Base-by-base conservation (phyloP, 805 yeast species). In the Kazachstania africana region DNA sequence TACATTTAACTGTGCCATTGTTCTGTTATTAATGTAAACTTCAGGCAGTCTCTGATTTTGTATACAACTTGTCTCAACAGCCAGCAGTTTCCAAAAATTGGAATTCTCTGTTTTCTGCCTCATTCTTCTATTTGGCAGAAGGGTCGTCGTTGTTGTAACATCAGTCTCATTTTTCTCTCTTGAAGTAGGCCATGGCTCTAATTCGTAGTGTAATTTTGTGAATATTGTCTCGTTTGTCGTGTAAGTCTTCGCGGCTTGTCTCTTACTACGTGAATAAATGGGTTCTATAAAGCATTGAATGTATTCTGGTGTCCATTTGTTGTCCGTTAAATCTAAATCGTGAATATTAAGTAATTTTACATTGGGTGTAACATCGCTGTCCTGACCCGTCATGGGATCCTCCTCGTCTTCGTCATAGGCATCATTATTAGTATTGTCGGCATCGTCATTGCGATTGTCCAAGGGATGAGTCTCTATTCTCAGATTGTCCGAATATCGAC, bases 61-160 rank as follows among this genome's bases (percentile, higher is more conserved):
- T n/a, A 24, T 24, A 23, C 44, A 48, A 23, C 45, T 38, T 24
- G 46, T 48, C 28, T 52, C 57, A 10, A 52, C 32, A 1, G 59
- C 52, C 32, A 48, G 45, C 6, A 54, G 37, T 36, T 43, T 44
- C 27, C 51, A 39, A 30, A 54, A 53, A 29, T 50, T 48, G 1
- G 53, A 47, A 20, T 48, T 50, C 29, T 45, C 26, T 13, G 45
- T 37, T 15, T 42, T 39, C 31, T 50, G 54, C 25, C 59, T 41
- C 16, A 42, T 34, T 32, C 53, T 37, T 24, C 42, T 45, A 36
- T 43, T 41, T 18, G 53, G 52, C 15, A 41, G 25, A 6, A 38
- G 31, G 3, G 5, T 13, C 4, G 13, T 22, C 6, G 8, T 3
- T 10, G 8, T 5, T 2, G 14, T 12, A 12, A 32, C 15, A 12